Evolutionary conservation across 345 rosid species (phyloP).

Genomic region (Odontarrhena argentea): DNA sequence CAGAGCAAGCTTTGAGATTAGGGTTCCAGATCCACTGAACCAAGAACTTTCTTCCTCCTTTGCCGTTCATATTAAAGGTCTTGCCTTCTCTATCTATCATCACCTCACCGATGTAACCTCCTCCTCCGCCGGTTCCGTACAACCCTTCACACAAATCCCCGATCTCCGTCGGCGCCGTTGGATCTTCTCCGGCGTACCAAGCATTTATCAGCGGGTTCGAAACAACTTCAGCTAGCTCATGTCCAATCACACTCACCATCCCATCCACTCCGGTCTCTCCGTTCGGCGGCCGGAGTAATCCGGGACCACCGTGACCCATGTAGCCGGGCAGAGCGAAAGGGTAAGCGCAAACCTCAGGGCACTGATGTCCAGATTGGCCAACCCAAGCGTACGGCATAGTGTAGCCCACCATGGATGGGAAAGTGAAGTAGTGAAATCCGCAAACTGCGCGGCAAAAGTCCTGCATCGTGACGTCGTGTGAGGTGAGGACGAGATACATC

Average conservation of each 20-base stretch:
- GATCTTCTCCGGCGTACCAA: conserved; percentile 99
- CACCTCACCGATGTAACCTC: conserved; percentile 87
- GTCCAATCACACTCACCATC: conserved; percentile 96
- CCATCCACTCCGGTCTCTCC: conserved; percentile 86
- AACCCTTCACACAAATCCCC: conserved; percentile 85
- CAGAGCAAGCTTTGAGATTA: conserved; percentile 71
- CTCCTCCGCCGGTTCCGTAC: conserved; percentile 96
- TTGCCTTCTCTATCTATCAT: conserved; percentile 63
- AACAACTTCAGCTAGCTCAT: conserved; percentile 85
- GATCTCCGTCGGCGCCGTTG: conserved; percentile 91
- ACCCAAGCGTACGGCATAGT: conserved; percentile 98
- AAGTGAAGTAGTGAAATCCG: conserved; percentile 95
- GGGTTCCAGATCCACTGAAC: conserved; percentile 97
- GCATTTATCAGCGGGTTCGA: conserved; percentile 91
- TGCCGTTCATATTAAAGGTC: conserved; percentile 79
- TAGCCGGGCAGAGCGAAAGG: conserved; percentile 92
- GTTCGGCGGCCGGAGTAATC: conserved; percentile 67
- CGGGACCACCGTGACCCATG: conserved; percentile 76
- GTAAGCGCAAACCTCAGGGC: conserved; percentile 94
- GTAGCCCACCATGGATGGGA: conserved; percentile 96
- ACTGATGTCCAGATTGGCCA: conserved; percentile 79
- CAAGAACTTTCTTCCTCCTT: conserved; percentile 65
- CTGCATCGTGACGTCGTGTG: conserved; percentile 75
- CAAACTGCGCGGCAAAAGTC: conserved; percentile 96
- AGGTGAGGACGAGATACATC: conserved; percentile 73